phyloP scores from a whole-genome alignment of 352 stramenopile genomes.

The Phytopythium oedochilum region DNA sequence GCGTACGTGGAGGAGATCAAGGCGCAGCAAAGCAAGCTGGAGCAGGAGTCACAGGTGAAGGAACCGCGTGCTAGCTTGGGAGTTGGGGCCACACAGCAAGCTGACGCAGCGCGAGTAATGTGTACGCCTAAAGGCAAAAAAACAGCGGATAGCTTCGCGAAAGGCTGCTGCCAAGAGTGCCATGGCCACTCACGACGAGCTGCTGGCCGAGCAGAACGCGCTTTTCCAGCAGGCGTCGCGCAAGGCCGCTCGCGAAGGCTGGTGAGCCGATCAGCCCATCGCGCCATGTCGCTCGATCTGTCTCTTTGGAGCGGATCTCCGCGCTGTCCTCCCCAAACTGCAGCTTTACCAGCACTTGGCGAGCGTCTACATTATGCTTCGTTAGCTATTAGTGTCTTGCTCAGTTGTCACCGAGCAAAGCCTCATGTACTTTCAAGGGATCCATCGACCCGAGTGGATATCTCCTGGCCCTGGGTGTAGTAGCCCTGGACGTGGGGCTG shows the following conservation, averaged over 20 bases:
- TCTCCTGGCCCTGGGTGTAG: too few species aligned
- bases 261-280: constrained; percentile 34
- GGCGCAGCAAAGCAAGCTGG: constrained; percentile 21
- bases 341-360: too few species aligned
- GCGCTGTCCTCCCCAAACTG: too few species aligned
- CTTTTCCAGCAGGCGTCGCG: constrained; percentile 65
- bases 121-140: constrained; percentile 26
- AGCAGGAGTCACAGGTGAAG: constrained; percentile 22
- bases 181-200: constrained; percentile 34
- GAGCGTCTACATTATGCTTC: too few species aligned
- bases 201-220: constrained; percentile 66
- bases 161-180: constrained; percentile 24
- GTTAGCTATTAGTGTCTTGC: too few species aligned
- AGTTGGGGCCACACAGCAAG: background rate
- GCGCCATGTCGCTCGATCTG: too few species aligned
- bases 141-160: constrained; percentile 28
- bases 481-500: too few species aligned
- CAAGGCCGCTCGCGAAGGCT: constrained; percentile 57
- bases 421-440: too few species aligned
- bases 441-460: too few species aligned
- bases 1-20: constrained; percentile 26
- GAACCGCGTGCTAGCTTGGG: background rate
- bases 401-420: too few species aligned
- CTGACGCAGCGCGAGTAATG: background rate
- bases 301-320: too few species aligned